Conservation (phyloP, 306 rosid genomes). For the Lathyrus aphaca region DNA sequence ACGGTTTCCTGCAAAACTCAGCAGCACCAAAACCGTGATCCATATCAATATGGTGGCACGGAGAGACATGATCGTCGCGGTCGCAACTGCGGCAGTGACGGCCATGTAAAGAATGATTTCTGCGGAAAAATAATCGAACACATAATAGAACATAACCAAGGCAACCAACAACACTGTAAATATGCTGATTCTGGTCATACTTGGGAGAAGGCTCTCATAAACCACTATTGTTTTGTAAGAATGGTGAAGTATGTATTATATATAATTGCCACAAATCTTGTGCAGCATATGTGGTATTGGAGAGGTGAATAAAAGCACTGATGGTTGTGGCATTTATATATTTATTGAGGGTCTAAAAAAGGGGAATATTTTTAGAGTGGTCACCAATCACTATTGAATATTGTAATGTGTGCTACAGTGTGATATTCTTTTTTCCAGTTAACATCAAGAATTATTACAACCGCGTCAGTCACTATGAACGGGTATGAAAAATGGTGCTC, state of each 20-base stretch:
- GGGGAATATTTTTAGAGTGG: no score
- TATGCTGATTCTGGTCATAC: slow-evolving; percentile 31
- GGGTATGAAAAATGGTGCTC: no score
- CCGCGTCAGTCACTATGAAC: no score
- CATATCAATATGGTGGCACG: slow-evolving; percentile 63
- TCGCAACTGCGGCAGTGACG: not conserved
- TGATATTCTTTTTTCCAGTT: no score
- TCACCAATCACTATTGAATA: no score
- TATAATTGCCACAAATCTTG: slow-evolving; percentile 41
- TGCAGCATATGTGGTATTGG: slow-evolving; percentile 57
- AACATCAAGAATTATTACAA: no score
- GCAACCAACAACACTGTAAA: slow-evolving; percentile 28
- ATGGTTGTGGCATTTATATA: no score
- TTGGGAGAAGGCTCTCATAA: not conserved
- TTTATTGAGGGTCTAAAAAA: no score
- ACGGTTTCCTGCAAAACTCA: slow-evolving; percentile 58
- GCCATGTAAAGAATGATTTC: slow-evolving; percentile 29
- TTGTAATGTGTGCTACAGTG: no score
- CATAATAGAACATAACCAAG: slow-evolving; percentile 5
- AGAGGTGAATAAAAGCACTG: not conserved
- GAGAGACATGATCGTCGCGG: slow-evolving; percentile 40
- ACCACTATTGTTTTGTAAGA: slow-evolving; percentile 1
- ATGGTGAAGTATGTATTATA: slow-evolving; percentile 26
- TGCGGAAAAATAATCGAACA: not conserved
- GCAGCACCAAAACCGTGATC: slow-evolving; percentile 70